Percentiles rank a stretch among this genome's conserved stretches.
These are phyloP conservation scores for Leccinum subgranulosum DNA, from an alignment of 768 basidiomycete species.

Conservation along the genomic window DNA sequence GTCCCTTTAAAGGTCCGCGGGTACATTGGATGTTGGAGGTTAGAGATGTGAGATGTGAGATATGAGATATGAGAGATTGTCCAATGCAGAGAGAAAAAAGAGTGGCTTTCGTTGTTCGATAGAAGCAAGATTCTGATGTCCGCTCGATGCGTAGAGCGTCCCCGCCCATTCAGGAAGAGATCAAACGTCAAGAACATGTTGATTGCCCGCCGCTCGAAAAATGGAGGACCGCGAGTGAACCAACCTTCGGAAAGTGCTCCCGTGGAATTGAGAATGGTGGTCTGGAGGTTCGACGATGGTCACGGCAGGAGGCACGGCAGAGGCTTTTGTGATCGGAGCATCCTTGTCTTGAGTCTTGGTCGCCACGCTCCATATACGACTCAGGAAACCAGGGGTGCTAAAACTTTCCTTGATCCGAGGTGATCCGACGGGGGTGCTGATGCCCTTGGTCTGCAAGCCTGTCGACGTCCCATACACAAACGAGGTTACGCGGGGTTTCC, in stretches of 20 bases:
- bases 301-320: slow-evolving; percentile 13
- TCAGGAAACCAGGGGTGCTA: slow-evolving; percentile 53
- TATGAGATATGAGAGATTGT: slow-evolving; percentile 17
- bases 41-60: slow-evolving; percentile 27
- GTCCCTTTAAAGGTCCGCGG: slow-evolving; percentile 15
- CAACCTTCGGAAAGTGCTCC: slow-evolving; percentile 38
- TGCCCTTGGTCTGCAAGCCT: slow-evolving; percentile 12
- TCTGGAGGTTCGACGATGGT: slow-evolving; percentile 28
- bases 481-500: slow-evolving; percentile 27
- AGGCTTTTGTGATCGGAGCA: slow-evolving; percentile 6
- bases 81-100: slow-evolving; percentile 11
- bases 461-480: slow-evolving; percentile 26
- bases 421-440: slow-evolving; percentile 14
- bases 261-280: slow-evolving; percentile 25
- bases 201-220: slow-evolving; percentile 33
- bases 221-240: slow-evolving; percentile 45
- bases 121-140: slow-evolving; percentile 22
- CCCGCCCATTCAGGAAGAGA: slow-evolving; percentile 3
- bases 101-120: slow-evolving; percentile 14
- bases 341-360: slow-evolving; percentile 38
- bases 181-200: slow-evolving; percentile 29
- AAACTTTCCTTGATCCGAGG: slow-evolving; percentile 34
- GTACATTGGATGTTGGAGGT: slow-evolving; percentile 14
- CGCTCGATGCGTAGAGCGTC: slow-evolving; percentile 12
- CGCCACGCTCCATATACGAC: slow-evolving; percentile 73